Base-by-base conservation (phyloP, 768 basidiomycete species). In the Amanita polypyramis region DNA sequence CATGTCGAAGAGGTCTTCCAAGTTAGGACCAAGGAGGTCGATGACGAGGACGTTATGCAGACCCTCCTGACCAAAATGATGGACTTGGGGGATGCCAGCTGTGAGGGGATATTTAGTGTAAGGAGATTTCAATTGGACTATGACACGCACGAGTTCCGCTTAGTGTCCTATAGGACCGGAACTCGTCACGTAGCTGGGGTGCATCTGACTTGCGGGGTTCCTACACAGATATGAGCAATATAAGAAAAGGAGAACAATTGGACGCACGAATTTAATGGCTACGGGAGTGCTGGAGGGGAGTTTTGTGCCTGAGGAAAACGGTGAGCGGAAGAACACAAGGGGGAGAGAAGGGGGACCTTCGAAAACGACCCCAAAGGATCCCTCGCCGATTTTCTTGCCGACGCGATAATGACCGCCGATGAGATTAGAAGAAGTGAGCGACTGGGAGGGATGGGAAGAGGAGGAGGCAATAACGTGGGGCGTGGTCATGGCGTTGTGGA, bases 1-100 rank as follows among this genome's bases (percentile, higher is more conserved):
- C 91, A 96, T 93, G 67, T 98, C 95, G 61, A 99, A 98, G 29
- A 99, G 75, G 62, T 99, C 95, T 67, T 99, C 95, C 37, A 99
- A 70, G 58, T 93, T 95, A 17, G 95, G 95, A n/a, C 95, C 96
- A 11, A 99, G 75, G 25, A 99, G 74, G 68, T 99, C 95, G 52
- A 94, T 88, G 62, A 88, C 87, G 42, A 90, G 78, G 49, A 89
- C 90, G 65, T 99, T 99, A 70, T 99, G 96, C 35, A 98, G 75
- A 11, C 95, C 96, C 66, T 99, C 95, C 65, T 96, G 93, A 41
- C 95, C 95, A 59, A 98, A 99, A 72, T 99, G 87, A 68, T 98
- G 92, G 23, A 97, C 96, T 64, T 98, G 94, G 2, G 95, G 95
- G 45, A 99, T 89, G 47, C 95, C 95, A 54, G 82, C 95, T 98